A percentile compares a stretch with the other conserved stretches of the same genome.
phyloP scores from a whole-genome alignment of 2,329 filamentous ascomycete species.

The Parafenestella ontariensis region DNA sequence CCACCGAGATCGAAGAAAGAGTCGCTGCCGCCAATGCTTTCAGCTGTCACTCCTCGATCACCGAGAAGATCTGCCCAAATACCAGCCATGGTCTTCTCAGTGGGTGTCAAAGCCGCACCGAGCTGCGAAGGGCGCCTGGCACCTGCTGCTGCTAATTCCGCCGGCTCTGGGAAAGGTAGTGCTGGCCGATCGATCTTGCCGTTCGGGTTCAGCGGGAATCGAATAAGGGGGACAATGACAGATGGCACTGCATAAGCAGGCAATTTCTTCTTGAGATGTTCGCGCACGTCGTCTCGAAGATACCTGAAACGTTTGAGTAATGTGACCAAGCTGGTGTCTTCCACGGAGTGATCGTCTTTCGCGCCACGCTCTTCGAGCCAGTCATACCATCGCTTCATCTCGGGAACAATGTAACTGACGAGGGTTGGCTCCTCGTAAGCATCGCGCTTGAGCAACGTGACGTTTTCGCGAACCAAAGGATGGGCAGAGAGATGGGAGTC shows the following conservation, averaged over 20 bases:
- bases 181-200: constrained; percentile 81
- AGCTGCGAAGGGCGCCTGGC: constrained; percentile 54
- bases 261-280: constrained; percentile 74
- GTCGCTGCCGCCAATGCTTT: constrained; percentile 68
- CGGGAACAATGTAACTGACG: constrained; percentile 89
- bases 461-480: constrained; percentile 80
- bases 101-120: constrained; percentile 59
- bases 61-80: constrained; percentile 76
- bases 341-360: constrained; percentile 47
- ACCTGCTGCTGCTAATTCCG: constrained; percentile 66
- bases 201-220: constrained; percentile 69
- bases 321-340: constrained; percentile 60
- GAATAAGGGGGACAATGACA: constrained; percentile 74
- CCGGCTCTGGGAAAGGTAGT: constrained; percentile 80
- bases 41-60: constrained; percentile 66
- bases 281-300: constrained; percentile 66
- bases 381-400: constrained; percentile 74
- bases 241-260: constrained; percentile 79
- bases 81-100: constrained; percentile 71
- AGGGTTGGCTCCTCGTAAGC: constrained; percentile 84
- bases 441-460: constrained; percentile 84
- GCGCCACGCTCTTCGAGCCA: constrained; percentile 64
- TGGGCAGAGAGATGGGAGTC: constrained; percentile 80
- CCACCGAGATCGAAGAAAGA: constrained; percentile 83
- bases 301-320: constrained; percentile 68